These are phyloP conservation scores for Cladosporium cucumerinum DNA, from an alignment of 2,329 filamentous ascomycete genomes.

Conservation along the genomic window DNA sequence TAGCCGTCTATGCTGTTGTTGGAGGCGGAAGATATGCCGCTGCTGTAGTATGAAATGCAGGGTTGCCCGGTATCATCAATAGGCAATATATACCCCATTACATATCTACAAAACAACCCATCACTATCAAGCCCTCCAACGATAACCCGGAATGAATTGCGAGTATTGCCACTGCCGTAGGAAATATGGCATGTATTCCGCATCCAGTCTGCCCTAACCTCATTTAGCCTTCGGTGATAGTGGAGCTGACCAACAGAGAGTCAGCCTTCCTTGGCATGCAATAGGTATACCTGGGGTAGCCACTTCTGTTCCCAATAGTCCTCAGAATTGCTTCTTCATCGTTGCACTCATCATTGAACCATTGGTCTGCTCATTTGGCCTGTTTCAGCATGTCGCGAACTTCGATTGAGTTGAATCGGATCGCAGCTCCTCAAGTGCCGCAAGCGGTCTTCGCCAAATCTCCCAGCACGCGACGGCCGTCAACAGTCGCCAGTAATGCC, in stretches of 20 bases:
- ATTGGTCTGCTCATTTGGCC: neutral
- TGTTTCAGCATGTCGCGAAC: conserved; percentile 14
- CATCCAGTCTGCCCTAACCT: neutral
- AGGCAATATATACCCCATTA: neutral
- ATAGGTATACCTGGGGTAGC: neutral
- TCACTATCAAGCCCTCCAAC: too few relatives aligned
- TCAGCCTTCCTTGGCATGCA: neutral
- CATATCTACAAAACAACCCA: neutral
- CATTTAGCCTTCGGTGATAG: neutral
- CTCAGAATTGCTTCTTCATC: neutral
- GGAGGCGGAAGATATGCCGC: neutral
- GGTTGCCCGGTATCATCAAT: neutral
- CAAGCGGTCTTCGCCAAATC: neutral
- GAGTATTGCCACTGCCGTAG: neutral
- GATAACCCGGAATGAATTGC: too few relatives aligned
- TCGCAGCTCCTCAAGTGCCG: conserved; percentile 9
- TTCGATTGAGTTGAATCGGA: conserved; percentile 16
- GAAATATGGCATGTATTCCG: neutral
- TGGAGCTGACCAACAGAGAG: neutral
- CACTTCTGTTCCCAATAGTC: neutral
- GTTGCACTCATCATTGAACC: neutral
- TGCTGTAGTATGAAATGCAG: neutral
- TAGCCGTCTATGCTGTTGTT: neutral
- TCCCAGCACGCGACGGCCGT: conserved; percentile 14
- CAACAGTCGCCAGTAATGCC: neutral